Conservation (phyloP, 129 eudicot species). For the Escallonia rubra region DNA sequence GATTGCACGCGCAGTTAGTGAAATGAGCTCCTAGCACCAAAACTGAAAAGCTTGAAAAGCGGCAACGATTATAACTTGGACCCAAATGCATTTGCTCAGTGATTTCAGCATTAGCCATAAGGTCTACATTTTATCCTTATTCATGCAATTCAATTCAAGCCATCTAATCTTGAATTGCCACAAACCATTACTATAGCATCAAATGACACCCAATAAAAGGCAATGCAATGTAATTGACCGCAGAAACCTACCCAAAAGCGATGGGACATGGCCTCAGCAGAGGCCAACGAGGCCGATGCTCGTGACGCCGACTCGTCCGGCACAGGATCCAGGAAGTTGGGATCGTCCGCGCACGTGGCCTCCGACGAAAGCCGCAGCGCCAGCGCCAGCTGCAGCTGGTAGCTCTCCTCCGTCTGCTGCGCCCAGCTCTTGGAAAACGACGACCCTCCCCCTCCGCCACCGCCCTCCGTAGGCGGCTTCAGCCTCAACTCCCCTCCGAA, state of each 20-base stretch:
- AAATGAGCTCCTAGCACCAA: too few relatives aligned
- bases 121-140: too few relatives aligned
- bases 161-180: too few relatives aligned
- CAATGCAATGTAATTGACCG: too few relatives aligned
- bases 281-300: slow-evolving; percentile 27
- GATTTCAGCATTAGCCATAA: too few relatives aligned
- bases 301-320: slow-evolving; percentile 35
- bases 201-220: too few relatives aligned
- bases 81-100: too few relatives aligned
- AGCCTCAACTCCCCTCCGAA: slow-evolving; percentile 32
- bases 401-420: slow-evolving; percentile 91
- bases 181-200: too few relatives aligned
- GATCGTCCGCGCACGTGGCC: slow-evolving; percentile 80
- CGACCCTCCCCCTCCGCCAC: slow-evolving; percentile 33
- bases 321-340: slow-evolving; percentile 66
- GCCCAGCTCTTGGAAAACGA: slow-evolving; percentile 84
- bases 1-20: too few relatives aligned
- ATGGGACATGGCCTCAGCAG: slow-evolving; percentile 61
- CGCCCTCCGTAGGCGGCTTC: slow-evolving; percentile 17
- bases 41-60: too few relatives aligned
- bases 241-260: slow-evolving; percentile 72
- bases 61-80: too few relatives aligned
- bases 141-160: too few relatives aligned
- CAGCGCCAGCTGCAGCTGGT: slow-evolving; percentile 82
- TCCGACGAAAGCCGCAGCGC: slow-evolving; percentile 81